Conservation (phyloP, 768 basidiomycete genomes). For the Suillus tomentosus region DNA sequence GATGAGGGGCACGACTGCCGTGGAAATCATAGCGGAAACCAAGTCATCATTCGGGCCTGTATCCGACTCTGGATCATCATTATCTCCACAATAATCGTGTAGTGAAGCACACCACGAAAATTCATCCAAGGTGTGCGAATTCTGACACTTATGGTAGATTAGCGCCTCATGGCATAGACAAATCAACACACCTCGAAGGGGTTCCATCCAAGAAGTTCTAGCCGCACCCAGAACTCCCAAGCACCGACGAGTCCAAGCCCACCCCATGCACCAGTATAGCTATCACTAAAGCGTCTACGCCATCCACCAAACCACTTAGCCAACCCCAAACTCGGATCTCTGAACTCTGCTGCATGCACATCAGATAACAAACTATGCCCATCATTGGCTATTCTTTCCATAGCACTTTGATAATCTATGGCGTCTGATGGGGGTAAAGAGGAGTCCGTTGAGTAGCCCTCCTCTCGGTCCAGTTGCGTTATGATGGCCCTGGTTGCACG, state of each 20-base stretch:
- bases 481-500: conserved; percentile 29
- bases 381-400: conserved; percentile 51
- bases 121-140: conserved; percentile 61
- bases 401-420: conserved; percentile 67
- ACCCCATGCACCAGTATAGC: conserved; percentile 87
- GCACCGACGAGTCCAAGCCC: conserved; percentile 84
- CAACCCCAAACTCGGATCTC: conserved; percentile 75
- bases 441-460: conserved; percentile 89
- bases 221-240: conserved; percentile 94
- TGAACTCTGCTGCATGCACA: conserved; percentile 83
- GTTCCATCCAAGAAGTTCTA: conserved; percentile 88
- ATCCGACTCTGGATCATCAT: conserved; percentile 52
- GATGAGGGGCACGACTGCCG: conserved; percentile 74
- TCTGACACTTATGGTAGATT: conserved; percentile 37
- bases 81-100: conserved; percentile 69
- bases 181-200: conserved; percentile 65
- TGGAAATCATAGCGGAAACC: conserved; percentile 86
- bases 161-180: not conserved
- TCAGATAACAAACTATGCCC: conserved; percentile 70
- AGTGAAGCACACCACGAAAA: conserved; percentile 85
- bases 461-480: conserved; percentile 42
- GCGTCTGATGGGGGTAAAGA: conserved; percentile 67
- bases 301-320: conserved; percentile 67
- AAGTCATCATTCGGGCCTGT: conserved; percentile 86
- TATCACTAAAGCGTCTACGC: conserved; percentile 77